phyloP scores from a whole-genome alignment of 352 stramenopile species.

The Globisporangium middletonii region DNA sequence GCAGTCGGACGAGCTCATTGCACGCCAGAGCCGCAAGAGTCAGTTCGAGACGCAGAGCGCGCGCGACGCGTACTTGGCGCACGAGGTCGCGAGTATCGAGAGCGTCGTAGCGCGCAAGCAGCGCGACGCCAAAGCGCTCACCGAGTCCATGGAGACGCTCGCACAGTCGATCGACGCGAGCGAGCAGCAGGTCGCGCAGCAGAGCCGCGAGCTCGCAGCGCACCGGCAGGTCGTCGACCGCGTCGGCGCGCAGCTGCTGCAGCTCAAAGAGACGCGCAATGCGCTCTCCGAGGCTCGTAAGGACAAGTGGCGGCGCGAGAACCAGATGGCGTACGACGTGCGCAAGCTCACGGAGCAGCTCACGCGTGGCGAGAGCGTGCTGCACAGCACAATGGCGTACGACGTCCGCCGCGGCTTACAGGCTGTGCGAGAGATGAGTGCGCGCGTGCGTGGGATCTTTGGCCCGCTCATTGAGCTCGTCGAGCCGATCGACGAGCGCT shows the following conservation, averaged over 20 bases:
- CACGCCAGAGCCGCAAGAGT: constrained; percentile 93
- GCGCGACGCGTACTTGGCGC: constrained; percentile 82
- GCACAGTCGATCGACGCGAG: constrained; percentile 31
- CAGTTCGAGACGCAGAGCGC: constrained; percentile 93
- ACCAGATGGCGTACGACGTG: constrained; percentile 69
- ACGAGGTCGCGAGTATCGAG: constrained; percentile 66
- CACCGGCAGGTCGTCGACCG: constrained; percentile 48
- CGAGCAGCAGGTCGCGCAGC: constrained; percentile 37
- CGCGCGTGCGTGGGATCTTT: constrained; percentile 78
- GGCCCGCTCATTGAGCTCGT: constrained; percentile 97
- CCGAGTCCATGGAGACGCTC: constrained; percentile 37
- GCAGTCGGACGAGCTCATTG: constrained; percentile 90
- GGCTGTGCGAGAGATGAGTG: constrained; percentile 84
- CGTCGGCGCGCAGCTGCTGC: constrained; percentile 42
- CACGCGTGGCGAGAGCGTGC: constrained; percentile 58
- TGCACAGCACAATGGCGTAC: constrained; percentile 83
- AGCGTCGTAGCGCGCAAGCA: constrained; percentile 53
- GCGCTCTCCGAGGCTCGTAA: constrained; percentile 73
- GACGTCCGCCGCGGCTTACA: constrained; percentile 82
- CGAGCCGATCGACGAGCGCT: constrained; percentile 79
- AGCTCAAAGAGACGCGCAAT: constrained; percentile 81
- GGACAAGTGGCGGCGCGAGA: constrained; percentile 76
- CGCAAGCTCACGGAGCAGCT: constrained; percentile 69
- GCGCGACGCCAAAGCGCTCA: constrained; percentile 35
- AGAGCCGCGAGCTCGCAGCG: constrained; percentile 43